Percentiles rank a stretch among this genome's conserved stretches.
phyloP scores from a whole-genome alignment of 306 rosid species.

The Cyamopsis tetragonoloba region DNA sequence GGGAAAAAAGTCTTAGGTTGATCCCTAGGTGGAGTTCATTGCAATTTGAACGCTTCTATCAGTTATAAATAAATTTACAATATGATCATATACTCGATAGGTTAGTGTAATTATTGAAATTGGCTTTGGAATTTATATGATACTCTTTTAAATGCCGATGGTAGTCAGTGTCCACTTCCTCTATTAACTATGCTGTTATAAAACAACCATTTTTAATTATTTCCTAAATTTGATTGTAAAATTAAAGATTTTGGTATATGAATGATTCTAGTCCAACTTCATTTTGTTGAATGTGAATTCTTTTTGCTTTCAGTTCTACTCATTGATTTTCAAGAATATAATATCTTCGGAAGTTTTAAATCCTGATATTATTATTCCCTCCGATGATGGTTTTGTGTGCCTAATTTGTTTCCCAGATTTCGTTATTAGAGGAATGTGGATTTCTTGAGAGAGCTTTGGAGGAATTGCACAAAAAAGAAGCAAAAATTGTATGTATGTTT shows the following conservation, averaged over 20 bases:
- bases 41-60: background rate
- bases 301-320: slow-evolving; percentile 16
- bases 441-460: slow-evolving; percentile 74
- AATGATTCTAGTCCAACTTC: background rate
- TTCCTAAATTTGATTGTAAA: background rate
- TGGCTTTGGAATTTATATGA: background rate
- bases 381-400: background rate
- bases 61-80: too few relatives aligned
- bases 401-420: slow-evolving; percentile 48
- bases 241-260: background rate
- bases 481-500: slow-evolving; percentile 66
- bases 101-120: background rate
- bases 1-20: background rate
- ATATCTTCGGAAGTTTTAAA: background rate
- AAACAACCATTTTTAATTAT: background rate
- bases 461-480: slow-evolving; percentile 78
- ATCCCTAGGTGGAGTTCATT: background rate
- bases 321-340: slow-evolving; percentile 10
- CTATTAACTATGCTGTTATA: background rate
- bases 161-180: background rate
- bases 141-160: background rate
- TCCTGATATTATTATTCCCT: slow-evolving; percentile 5
- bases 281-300: slow-evolving; percentile 10
- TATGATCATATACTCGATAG: slow-evolving; percentile 2
- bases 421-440: slow-evolving; percentile 82